Percentiles rank a stretch among this genome's conserved stretches.
phyloP scores from a whole-genome alignment of 257 asterid species.

The Osmanthus fragrans region DNA sequence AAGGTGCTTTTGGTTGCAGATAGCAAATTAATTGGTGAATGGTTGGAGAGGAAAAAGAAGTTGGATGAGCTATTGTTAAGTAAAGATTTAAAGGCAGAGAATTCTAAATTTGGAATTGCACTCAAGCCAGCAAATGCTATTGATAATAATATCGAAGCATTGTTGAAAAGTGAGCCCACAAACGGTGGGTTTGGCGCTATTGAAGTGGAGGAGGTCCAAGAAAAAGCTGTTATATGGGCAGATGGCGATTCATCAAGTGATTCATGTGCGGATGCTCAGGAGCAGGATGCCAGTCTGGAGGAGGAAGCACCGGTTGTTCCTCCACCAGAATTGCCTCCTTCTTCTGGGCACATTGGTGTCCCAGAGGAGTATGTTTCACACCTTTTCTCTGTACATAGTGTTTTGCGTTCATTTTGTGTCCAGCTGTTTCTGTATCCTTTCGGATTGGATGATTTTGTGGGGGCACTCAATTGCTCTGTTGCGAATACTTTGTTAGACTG shows the following conservation, averaged over 20 bases:
- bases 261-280: constrained; percentile 49
- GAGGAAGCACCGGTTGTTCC: constrained; percentile 54
- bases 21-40: constrained; percentile 47
- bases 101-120: constrained; percentile 28
- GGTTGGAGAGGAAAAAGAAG: constrained; percentile 52
- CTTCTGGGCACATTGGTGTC: constrained; percentile 74
- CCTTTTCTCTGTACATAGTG: constrained; percentile 68
- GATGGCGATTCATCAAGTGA: constrained; percentile 49
- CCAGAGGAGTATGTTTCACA: constrained; percentile 65
- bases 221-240: constrained; percentile 19
- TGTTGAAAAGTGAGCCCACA: constrained; percentile 14
- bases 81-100: constrained; percentile 33
- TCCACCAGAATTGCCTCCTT: constrained; percentile 77
- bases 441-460: constrained; percentile 85
- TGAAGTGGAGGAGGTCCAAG: constrained; percentile 20
- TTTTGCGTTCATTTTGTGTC: constrained; percentile 71
- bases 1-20: constrained; percentile 54
- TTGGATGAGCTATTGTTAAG: constrained; percentile 41
- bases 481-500: constrained; percentile 80
- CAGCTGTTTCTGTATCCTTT: constrained; percentile 74
- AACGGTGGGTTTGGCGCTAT: constrained; percentile 20
- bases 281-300: constrained; percentile 30
- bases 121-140: constrained; percentile 14
- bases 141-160: constrained; percentile 3
- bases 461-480: constrained; percentile 70